phyloP scores from a whole-genome alignment of 1,139 yeast genomes.

The Pichia sp. region DNA sequence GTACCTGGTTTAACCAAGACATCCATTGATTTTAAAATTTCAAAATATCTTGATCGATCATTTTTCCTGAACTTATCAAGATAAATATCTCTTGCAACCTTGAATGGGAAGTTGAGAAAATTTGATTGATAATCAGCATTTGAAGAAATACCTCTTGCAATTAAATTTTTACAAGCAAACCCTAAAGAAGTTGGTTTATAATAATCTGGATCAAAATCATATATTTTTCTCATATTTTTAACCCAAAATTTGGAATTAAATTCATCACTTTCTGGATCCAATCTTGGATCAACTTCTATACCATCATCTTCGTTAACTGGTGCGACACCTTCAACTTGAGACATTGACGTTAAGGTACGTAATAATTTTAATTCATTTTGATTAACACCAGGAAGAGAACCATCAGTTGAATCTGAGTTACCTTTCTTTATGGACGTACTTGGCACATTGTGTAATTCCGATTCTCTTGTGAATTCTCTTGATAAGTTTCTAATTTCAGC shows the following conservation, averaged over 20 bases:
- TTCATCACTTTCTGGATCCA: conserved; percentile 51
- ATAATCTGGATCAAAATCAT: conserved; percentile 53
- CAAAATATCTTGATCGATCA: conserved; percentile 33
- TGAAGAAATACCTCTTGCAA: conserved; percentile 71
- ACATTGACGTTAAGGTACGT: conserved; percentile 41
- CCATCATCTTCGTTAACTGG: conserved; percentile 29
- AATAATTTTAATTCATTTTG: conserved; percentile 17
- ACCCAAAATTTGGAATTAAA: conserved; percentile 71
- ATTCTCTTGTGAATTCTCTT: neutral
- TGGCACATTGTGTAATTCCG: neutral
- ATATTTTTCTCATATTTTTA: conserved; percentile 53
- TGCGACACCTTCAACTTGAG: conserved; percentile 44
- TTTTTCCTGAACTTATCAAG: conserved; percentile 12
- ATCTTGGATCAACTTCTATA: conserved; percentile 33
- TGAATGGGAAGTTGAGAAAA: conserved; percentile 42
- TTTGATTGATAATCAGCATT: conserved; percentile 81
- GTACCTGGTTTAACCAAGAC: conserved; percentile 67
- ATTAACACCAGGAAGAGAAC: neutral
- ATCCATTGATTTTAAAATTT: conserved; percentile 63
- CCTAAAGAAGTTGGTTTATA: conserved; percentile 64
- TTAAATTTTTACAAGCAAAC: conserved; percentile 57
- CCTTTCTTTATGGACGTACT: neutral
- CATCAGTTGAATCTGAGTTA: neutral
- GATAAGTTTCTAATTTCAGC: neutral
- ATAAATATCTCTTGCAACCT: conserved; percentile 18